Conservation (phyloP, 306 rosid species). For the Pachyrhizus erosus region DNA sequence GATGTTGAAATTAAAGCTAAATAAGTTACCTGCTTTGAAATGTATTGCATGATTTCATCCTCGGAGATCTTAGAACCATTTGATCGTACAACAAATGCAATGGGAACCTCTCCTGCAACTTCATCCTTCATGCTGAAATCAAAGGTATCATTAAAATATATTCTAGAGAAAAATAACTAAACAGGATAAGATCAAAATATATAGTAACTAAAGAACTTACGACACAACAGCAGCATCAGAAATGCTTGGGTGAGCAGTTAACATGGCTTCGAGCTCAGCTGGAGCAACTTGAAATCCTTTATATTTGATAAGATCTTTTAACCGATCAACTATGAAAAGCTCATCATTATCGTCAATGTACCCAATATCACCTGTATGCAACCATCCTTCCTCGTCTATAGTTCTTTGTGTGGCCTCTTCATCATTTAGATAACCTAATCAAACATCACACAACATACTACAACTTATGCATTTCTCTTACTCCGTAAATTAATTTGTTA, state of each 20-base stretch:
- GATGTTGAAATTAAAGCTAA: background rate
- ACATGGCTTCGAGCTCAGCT: conserved; percentile 73
- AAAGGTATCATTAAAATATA: background rate
- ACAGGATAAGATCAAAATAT: background rate
- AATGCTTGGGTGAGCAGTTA: conserved; percentile 58
- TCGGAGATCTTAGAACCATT: conserved; percentile 58
- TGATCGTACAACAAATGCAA: conserved; percentile 69
- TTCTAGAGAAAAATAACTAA: background rate
- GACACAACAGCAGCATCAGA: conserved; percentile 71
- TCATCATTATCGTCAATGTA: conserved; percentile 63
- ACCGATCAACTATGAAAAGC: conserved; percentile 67
- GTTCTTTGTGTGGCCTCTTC: conserved; percentile 61
- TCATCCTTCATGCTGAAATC: conserved; percentile 71
- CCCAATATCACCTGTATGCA: conserved; percentile 73
- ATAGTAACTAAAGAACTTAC: conserved; percentile 38
- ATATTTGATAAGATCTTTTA: conserved; percentile 72
- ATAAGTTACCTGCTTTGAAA: conserved; percentile 66
- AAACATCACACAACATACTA: background rate
- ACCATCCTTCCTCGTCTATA: conserved; percentile 64
- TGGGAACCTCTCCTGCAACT: conserved; percentile 76
- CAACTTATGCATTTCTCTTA: background rate
- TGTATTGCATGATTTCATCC: conserved; percentile 63
- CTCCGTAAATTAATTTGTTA: background rate
- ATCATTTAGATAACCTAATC: conserved; percentile 67
- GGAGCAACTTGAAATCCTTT: conserved; percentile 87